Conservation (phyloP, 768 basidiomycete genomes). For the Auricularia heimuer region DNA sequence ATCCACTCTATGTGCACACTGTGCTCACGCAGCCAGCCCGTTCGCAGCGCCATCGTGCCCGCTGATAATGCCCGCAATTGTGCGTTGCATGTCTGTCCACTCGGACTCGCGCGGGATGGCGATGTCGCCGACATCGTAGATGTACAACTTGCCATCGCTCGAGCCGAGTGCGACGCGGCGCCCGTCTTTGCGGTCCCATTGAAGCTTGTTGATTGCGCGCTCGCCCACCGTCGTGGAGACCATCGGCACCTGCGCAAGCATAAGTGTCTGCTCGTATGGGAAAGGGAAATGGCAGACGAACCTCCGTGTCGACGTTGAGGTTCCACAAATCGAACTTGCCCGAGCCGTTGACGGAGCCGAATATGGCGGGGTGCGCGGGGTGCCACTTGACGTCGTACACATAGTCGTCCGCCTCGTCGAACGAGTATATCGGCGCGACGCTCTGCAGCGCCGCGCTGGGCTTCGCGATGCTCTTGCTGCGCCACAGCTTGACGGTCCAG, state of each 20-base stretch:
- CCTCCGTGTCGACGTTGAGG: conserved; percentile 93
- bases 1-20: background rate
- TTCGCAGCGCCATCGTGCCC: conserved; percentile 32
- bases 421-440: conserved; percentile 75
- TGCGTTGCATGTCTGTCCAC: conserved; percentile 90
- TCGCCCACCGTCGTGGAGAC: conserved; percentile 79
- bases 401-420: conserved; percentile 97
- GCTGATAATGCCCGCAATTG: conserved; percentile 55
- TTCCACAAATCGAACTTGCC: conserved; percentile 98
- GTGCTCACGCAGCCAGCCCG: conserved; percentile 15
- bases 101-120: conserved; percentile 81
- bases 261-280: background rate
- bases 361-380: conserved; percentile 86
- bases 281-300: conserved; percentile 27
- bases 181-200: conserved; percentile 92
- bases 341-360: conserved; percentile 88
- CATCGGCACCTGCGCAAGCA: conserved; percentile 61
- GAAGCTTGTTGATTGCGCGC: conserved; percentile 86
- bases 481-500: conserved; percentile 98
- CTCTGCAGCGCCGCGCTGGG: conserved; percentile 43
- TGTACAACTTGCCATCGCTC: conserved; percentile 84
- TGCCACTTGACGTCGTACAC: conserved; percentile 99
- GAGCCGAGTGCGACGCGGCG: conserved; percentile 83
- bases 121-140: conserved; percentile 93
- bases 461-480: conserved; percentile 68